A percentile compares a stretch with the other conserved stretches of the same genome.
These are phyloP conservation scores for Tylopilus rubrobrunneus DNA, from an alignment of 768 basidiomycete genomes.

Conservation along the genomic window DNA sequence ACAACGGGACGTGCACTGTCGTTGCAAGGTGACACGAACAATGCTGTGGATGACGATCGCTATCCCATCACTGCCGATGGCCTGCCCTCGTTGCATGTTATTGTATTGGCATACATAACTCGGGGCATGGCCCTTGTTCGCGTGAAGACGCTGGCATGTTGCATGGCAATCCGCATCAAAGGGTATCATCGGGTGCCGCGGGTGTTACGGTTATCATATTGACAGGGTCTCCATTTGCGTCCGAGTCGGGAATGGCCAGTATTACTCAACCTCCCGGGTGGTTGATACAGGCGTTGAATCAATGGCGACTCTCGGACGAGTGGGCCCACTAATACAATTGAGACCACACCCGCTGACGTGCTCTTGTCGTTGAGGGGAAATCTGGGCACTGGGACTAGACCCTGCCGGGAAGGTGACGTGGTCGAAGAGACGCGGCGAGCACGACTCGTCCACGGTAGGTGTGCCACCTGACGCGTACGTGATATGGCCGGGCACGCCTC, in stretches of 20 bases:
- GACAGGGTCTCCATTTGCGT: too few species aligned
- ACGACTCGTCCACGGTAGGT: neutral
- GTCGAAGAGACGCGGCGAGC: neutral
- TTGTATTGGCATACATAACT: neutral
- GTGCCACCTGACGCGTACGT: slow-evolving; percentile 1
- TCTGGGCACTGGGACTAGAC: too few species aligned
- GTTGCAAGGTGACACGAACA: neutral
- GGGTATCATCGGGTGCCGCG: slow-evolving; percentile 1
- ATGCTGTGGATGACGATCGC: slow-evolving; percentile 17
- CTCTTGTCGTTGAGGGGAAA: too few species aligned
- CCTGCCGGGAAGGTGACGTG: neutral
- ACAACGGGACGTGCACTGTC: neutral
- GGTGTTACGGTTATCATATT: neutral
- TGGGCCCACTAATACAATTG: too few species aligned
- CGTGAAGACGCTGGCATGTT: slow-evolving; percentile 13
- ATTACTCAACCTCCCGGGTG: neutral
- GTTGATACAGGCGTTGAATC: neutral
- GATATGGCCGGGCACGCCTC: neutral
- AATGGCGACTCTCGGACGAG: neutral
- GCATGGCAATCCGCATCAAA: slow-evolving; percentile 26
- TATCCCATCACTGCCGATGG: slow-evolving; percentile 1
- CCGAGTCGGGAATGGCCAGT: slow-evolving; percentile 1
- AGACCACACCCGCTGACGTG: too few species aligned
- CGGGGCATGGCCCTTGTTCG: slow-evolving; percentile 4
- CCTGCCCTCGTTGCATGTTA: neutral